Conservation (phyloP, 148 eudicot genomes). For the Linanthus parryae region DNA sequence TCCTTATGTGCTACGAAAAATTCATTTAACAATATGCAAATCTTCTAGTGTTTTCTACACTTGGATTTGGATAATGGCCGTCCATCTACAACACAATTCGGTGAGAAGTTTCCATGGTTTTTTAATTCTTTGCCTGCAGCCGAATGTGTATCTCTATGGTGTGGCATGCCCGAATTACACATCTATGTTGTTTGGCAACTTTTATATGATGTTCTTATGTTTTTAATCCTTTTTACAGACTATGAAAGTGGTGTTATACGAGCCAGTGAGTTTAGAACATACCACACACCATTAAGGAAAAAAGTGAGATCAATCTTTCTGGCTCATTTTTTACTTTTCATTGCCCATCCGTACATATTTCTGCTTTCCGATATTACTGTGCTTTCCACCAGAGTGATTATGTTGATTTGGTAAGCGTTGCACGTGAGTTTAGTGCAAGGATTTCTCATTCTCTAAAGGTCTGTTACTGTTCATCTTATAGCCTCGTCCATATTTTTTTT, state of each 20-base stretch:
- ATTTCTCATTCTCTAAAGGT: constrained; percentile 57
- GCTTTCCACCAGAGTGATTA: constrained; percentile 44
- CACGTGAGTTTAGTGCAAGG: constrained; percentile 51
- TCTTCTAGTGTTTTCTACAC: constrained; percentile 58
- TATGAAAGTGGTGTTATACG: constrained; percentile 50
- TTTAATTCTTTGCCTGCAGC: constrained; percentile 64
- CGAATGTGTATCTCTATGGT: constrained; percentile 64
- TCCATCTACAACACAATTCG: constrained; percentile 58
- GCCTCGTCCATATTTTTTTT: background rate
- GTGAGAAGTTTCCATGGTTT: constrained; percentile 66
- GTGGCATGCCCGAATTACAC: background rate
- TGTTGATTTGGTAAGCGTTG: constrained; percentile 57
- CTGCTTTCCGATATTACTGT: background rate
- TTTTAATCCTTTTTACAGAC: constrained; percentile 26
- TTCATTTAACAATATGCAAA: constrained; percentile 7
- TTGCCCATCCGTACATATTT: too few relatives aligned
- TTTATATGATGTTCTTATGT: background rate
- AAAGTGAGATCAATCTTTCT: constrained; percentile 30
- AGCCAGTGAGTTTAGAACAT: constrained; percentile 68
- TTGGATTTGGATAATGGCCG: constrained; percentile 58
- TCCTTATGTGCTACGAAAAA: background rate
- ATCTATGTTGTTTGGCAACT: background rate
- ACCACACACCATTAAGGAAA: constrained; percentile 58
- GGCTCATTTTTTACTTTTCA: background rate
- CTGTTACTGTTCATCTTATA: too few relatives aligned